phyloP scores from a whole-genome alignment of 768 basidiomycete genomes.

The Pulveroboletus sp. region DNA sequence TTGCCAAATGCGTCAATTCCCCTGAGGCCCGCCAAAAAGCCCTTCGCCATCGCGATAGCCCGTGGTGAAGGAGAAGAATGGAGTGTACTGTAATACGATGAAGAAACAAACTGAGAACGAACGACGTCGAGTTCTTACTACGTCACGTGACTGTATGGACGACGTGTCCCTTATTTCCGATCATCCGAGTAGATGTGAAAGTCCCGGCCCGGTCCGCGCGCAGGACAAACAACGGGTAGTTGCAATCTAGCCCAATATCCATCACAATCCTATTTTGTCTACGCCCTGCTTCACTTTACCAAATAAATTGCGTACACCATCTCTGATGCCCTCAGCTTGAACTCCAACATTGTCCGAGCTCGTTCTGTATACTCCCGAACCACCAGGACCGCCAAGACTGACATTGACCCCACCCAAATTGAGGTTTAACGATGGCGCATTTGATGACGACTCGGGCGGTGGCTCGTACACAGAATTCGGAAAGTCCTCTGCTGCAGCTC shows the following conservation, averaged over 20 bases:
- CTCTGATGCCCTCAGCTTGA: constrained; percentile 84
- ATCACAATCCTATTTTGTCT: constrained; percentile 48
- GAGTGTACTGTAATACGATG: background rate
- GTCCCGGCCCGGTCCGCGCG: too few relatives aligned
- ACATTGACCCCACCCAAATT: constrained; percentile 92
- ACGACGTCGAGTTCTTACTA: background rate
- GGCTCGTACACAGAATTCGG: constrained; percentile 68
- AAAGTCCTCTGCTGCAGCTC: constrained; percentile 62
- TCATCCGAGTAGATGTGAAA: too few relatives aligned
- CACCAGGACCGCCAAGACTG: constrained; percentile 83
- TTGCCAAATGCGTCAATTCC: constrained; percentile 99
- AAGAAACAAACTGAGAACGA: background rate
- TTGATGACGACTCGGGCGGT: constrained; percentile 70
- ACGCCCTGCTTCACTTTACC: constrained; percentile 89
- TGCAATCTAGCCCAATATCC: background rate
- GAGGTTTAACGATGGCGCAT: constrained; percentile 79
- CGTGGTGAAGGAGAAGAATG: constrained; percentile 18
- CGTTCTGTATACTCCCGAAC: constrained; percentile 82
- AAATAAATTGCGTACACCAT: constrained; percentile 83
- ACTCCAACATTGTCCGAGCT: constrained; percentile 70
- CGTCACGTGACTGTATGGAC: constrained; percentile 24
- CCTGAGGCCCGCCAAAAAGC: constrained; percentile 73
- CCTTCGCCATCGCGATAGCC: constrained; percentile 64
- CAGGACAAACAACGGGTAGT: background rate
- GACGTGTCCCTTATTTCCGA: constrained; percentile 33